A percentile compares a stretch with the other conserved stretches of the same genome.
phyloP scores from a whole-genome alignment of 768 basidiomycete genomes.

The Pseudohyphozyma bogoriensis region DNA sequence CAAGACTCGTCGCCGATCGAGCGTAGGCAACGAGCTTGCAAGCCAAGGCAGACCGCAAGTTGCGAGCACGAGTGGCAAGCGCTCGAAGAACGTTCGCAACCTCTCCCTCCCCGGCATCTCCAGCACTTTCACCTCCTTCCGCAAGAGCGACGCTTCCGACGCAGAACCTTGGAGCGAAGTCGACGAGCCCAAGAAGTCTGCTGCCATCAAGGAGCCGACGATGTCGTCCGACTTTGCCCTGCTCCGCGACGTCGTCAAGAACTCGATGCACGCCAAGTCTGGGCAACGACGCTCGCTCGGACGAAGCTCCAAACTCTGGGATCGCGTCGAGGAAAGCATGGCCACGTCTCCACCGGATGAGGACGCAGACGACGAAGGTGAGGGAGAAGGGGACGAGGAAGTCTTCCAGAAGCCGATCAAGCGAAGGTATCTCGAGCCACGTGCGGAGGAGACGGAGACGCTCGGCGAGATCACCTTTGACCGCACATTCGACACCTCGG shows the following conservation, averaged over 20 bases:
- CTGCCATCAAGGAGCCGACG: neutral
- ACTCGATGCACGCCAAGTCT: neutral
- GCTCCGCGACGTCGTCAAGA: neutral
- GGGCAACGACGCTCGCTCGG: neutral
- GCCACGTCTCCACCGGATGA: neutral
- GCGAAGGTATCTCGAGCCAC: neutral
- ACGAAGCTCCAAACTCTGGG: neutral
- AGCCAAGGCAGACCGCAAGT: neutral
- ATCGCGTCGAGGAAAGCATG: neutral
- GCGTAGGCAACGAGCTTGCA: neutral
- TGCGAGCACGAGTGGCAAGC: neutral
- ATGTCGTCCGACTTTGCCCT: neutral
- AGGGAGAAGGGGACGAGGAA: too few species aligned
- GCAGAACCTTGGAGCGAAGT: constrained; percentile 10
- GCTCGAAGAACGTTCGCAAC: neutral
- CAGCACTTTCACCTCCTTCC: neutral
- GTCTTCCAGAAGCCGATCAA: too few species aligned
- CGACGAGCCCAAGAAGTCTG: neutral
- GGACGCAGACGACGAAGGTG: neutral
- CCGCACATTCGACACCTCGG: too few species aligned
- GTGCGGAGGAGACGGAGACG: neutral
- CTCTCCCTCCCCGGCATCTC: constrained; percentile 7
- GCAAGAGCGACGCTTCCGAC: neutral
- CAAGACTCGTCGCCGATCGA: constrained; percentile 3
- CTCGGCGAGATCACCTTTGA: too few species aligned